phyloP scores from a whole-genome alignment of 2,329 filamentous ascomycete genomes.

The Phyllosticta capitalensis region DNA sequence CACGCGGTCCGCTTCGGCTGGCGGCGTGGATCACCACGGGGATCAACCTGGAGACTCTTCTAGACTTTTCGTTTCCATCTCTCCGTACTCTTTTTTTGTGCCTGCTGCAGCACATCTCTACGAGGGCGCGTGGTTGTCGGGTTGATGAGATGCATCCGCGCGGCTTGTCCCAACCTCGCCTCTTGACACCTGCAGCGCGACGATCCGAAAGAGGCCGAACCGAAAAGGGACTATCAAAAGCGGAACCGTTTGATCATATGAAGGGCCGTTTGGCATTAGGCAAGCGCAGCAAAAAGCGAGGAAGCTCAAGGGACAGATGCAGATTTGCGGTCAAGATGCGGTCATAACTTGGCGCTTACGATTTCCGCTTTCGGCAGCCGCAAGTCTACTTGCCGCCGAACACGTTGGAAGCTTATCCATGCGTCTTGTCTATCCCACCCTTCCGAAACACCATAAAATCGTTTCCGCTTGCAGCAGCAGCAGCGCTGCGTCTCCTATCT shows the following conservation, averaged over 20 bases:
- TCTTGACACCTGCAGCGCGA: not conserved
- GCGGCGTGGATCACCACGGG: not conserved
- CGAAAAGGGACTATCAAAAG: not conserved
- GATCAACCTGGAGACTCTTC: not conserved
- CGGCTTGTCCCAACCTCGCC: not conserved
- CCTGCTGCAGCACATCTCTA: not conserved
- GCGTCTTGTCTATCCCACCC: not conserved
- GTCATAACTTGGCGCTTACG: not conserved
- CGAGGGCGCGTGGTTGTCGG: not conserved
- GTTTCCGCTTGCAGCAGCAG: not conserved
- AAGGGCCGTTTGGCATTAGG: not conserved
- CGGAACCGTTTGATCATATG: not conserved
- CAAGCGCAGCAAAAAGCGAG: too few relatives aligned
- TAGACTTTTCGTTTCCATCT: not conserved
- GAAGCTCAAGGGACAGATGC: not conserved
- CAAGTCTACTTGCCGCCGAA: not conserved
- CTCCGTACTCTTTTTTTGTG: not conserved
- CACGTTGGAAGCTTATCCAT: not conserved
- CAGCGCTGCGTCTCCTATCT: not conserved
- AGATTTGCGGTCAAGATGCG: not conserved
- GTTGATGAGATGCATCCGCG: not conserved
- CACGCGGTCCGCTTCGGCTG: not conserved
- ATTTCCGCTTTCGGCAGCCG: not conserved
- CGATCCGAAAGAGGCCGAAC: not conserved
- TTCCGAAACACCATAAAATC: not conserved